Percentiles rank a stretch among this genome's conserved stretches.
Evolutionary conservation across 495 filamentous ascomycete genomes (phyloP).

Genomic region (Terfezia boudieri): DNA sequence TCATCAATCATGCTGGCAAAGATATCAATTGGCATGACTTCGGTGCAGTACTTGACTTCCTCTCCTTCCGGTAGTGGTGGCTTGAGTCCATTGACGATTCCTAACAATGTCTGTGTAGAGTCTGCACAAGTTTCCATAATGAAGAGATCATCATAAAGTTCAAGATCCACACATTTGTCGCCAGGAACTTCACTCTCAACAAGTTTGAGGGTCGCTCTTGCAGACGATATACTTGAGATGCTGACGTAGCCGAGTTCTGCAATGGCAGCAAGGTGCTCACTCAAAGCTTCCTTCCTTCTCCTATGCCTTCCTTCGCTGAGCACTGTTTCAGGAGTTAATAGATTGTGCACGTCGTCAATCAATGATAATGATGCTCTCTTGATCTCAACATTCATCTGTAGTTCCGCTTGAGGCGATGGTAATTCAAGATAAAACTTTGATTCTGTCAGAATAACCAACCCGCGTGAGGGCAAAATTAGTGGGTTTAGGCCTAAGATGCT

Average conservation of each 20-base stretch:
- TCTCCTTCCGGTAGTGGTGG: constrained; percentile 64
- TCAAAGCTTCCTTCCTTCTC: constrained; percentile 7
- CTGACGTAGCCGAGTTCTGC: constrained; percentile 56
- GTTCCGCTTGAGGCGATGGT: constrained; percentile 32
- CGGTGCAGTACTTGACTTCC: constrained; percentile 64
- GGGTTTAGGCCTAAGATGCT: constrained; percentile 75
- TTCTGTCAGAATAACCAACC: constrained; percentile 55
- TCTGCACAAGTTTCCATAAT: constrained; percentile 91
- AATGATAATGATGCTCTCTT: constrained; percentile 63
- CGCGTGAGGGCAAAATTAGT: constrained; percentile 46
- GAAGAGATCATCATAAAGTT: constrained; percentile 62
- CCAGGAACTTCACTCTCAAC: constrained; percentile 29
- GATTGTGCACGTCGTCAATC: constrained; percentile 47
- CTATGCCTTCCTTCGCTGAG: constrained; percentile 13
- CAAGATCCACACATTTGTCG: constrained; percentile 48
- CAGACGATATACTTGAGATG: constrained; percentile 63
- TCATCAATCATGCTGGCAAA: constrained; percentile 74
- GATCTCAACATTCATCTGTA: constrained; percentile 40
- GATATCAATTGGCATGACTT: constrained; percentile 64
- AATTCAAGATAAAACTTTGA: constrained; percentile 40
- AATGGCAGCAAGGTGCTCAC: constrained; percentile 41
- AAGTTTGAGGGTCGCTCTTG: constrained; percentile 39
- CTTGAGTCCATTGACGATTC: constrained; percentile 53
- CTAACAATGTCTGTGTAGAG: constrained; percentile 81
- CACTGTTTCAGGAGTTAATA: constrained; percentile 8